phyloP scores from a whole-genome alignment of 2,329 filamentous ascomycete species.

The Sporothrix dimorphospora region DNA sequence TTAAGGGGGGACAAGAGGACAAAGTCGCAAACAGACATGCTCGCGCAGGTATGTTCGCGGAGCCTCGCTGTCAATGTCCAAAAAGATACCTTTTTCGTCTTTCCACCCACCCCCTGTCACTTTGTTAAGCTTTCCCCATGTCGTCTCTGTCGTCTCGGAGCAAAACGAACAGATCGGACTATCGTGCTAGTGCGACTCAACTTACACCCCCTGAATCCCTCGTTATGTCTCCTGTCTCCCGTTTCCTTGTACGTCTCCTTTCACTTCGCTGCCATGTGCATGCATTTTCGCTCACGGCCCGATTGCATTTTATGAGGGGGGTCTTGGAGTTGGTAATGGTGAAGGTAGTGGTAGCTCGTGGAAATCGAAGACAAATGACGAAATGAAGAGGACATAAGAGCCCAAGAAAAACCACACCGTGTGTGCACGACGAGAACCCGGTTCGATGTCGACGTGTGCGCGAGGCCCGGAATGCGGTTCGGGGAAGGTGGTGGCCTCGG shows the following conservation, averaged over 20 bases:
- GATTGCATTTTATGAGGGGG: neutral
- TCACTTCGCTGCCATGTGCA: neutral
- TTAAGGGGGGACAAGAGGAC: neutral
- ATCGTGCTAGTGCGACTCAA: neutral
- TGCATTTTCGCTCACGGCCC: constrained; percentile 1
- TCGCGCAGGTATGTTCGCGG: neutral
- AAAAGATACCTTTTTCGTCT: neutral
- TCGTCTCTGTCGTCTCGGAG: neutral
- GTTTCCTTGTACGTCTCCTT: neutral
- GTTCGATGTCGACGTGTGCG: neutral
- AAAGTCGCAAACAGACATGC: neutral
- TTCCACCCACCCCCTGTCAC: neutral
- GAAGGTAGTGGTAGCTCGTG: neutral
- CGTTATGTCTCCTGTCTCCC: neutral
- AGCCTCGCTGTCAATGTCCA: constrained; percentile 1
- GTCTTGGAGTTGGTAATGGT: neutral
- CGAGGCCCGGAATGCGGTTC: neutral
- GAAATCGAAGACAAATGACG: neutral
- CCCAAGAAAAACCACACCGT: neutral
- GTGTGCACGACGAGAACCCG: neutral
- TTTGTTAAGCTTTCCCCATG: constrained; percentile 3
- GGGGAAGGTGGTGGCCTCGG: neutral
- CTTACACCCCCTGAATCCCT: neutral
- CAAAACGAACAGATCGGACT: neutral
- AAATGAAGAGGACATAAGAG: neutral